Evolutionary conservation across 1,284 basidiomycete genomes (phyloP).

Genomic region (Tilletiaria anomala): DNA sequence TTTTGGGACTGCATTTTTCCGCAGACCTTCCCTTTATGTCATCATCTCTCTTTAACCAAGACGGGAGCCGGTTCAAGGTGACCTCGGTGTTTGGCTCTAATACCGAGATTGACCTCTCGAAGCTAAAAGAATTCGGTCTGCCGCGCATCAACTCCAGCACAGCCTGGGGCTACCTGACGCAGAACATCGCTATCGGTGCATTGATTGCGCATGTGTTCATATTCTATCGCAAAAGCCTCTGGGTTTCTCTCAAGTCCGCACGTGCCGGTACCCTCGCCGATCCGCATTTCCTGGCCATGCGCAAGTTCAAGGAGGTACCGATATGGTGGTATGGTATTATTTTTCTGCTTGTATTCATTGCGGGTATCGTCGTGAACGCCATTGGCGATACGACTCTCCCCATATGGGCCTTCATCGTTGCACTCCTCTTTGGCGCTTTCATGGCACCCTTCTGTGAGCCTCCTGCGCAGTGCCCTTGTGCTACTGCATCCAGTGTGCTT

Average conservation of each 20-base stretch:
- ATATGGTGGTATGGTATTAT: constrained; percentile 27
- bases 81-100: constrained; percentile 23
- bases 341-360: constrained; percentile 13
- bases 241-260: constrained; percentile 46
- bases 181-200: constrained; percentile 43
- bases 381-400: constrained; percentile 22
- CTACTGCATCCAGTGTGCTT: too few species aligned
- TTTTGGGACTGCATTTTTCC: too few species aligned
- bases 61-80: constrained; percentile 42
- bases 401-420: constrained; percentile 12
- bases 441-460: constrained; percentile 14
- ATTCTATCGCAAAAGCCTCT: constrained; percentile 40
- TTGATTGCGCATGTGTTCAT: constrained; percentile 49
- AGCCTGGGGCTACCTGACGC: constrained; percentile 48
- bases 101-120: constrained; percentile 16
- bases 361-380: constrained; percentile 13
- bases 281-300: constrained; percentile 17
- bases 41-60: constrained; percentile 8
- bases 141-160: constrained; percentile 42
- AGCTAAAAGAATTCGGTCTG: constrained; percentile 17
- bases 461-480: too few species aligned
- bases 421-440: constrained; percentile 10
- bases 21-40: constrained; percentile 22
- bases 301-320: constrained; percentile 30
- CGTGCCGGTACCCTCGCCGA: constrained; percentile 43